Base-by-base conservation (phyloP, 306 rosid genomes). In the Quercus engelmannii region DNA sequence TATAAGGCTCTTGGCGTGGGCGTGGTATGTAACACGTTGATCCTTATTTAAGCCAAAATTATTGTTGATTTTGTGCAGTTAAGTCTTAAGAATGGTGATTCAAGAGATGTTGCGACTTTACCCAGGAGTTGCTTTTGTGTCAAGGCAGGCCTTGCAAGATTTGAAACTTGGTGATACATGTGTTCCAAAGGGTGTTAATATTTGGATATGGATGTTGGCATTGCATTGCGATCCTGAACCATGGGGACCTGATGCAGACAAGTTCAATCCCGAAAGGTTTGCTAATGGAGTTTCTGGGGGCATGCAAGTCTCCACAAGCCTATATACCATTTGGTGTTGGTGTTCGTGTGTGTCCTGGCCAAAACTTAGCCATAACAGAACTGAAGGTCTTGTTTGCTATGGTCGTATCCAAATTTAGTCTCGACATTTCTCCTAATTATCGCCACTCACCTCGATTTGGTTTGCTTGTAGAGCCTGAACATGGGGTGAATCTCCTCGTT, bases 401-500 rank as follows among this genome's bases (percentile, higher is more conserved):
- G 67, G 59, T 88, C 1, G 35, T 88, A 30, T 81, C 87, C 46
- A 85, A 83, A 7, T 88, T 83, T 49, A 49, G 54, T 12, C 64
- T 69, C 85, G 12, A 73, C 0, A 76, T 88, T 49, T 85, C 88
- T 3, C 88, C 91, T 3, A 65, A 61, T 18, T 88, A 81, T n/a
- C 23, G 20, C 7, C 89, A 88, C 26, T 76, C 76, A 4, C 88
- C 88, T 3, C 64, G 65, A 65, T 76, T 2, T 72, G 18, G 31
- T 12, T 84, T 62, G 70, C 54, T 80, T 11, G 6, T 86, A 12
- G 77, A 86, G 69, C 84, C 85, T 18, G 76, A 81, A 31, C 56
- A 80, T 56, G 90, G 92, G 20, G 80, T 86, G 38, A 33, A 71
- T 76, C 74, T 88, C n/a, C 59, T 79, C 20, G 55, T 86, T 26